phyloP scores from a whole-genome alignment of 768 basidiomycete species.

The Hebeloma cylindrosporum region DNA sequence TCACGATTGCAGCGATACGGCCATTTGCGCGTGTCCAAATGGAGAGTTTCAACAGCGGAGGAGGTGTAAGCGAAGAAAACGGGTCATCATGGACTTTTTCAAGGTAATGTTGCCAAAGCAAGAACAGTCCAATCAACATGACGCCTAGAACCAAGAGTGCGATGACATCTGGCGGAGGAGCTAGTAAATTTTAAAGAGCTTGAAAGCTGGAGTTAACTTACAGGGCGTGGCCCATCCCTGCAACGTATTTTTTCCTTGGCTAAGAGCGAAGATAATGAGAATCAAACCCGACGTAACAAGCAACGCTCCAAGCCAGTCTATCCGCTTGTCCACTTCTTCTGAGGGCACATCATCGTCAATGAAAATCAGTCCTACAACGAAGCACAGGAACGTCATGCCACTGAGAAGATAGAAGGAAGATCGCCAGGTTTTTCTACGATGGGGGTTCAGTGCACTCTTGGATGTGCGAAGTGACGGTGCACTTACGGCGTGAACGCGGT shows the following conservation, averaged over 20 bases:
- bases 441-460: background rate
- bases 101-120: slow-evolving; percentile 65
- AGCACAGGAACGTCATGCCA: slow-evolving; percentile 53
- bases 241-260: slow-evolving; percentile 59
- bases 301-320: slow-evolving; percentile 79
- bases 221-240: slow-evolving; percentile 56
- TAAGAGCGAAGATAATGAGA: slow-evolving; percentile 71
- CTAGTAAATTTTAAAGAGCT: background rate
- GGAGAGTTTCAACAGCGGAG: slow-evolving; percentile 63
- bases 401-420: slow-evolving; percentile 57
- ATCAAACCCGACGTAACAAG: slow-evolving; percentile 64
- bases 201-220: slow-evolving; percentile 13
- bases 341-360: slow-evolving; percentile 61
- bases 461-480: background rate
- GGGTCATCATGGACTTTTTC: slow-evolving; percentile 39
- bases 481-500: slow-evolving; percentile 52
- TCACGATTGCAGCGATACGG: slow-evolving; percentile 60
- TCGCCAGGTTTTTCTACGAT: slow-evolving; percentile 59
- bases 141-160: slow-evolving; percentile 64
- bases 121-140: slow-evolving; percentile 52
- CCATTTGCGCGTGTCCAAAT: slow-evolving; percentile 66
- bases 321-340: slow-evolving; percentile 40
- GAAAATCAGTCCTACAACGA: slow-evolving; percentile 52
- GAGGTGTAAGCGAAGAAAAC: slow-evolving; percentile 39
- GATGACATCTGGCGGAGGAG: slow-evolving; percentile 62